A percentile compares a stretch with the other conserved stretches of the same genome.
These are phyloP conservation scores for Mycena belliarum DNA, from an alignment of 768 basidiomycete genomes.

Conservation along the genomic window DNA sequence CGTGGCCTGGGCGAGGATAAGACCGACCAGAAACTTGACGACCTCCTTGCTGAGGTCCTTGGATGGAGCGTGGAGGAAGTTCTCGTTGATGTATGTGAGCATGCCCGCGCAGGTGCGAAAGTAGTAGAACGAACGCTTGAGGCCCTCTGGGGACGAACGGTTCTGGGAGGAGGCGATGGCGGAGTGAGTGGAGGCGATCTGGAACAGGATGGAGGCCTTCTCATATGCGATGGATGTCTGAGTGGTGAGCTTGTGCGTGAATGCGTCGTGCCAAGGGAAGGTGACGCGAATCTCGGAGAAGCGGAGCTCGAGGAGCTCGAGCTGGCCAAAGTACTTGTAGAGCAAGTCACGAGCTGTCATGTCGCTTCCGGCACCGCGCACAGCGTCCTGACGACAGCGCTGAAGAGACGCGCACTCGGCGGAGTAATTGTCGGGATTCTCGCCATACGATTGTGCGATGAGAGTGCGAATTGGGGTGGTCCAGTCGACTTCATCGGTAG, in stretches of 20 bases:
- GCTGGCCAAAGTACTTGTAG: conserved; percentile 99
- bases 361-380: conserved; percentile 94
- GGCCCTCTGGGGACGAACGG: conserved; percentile 85
- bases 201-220: conserved; percentile 96
- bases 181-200: conserved; percentile 92
- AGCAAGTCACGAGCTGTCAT: conserved; percentile 91
- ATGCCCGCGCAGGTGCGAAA: conserved; percentile 90
- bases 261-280: conserved; percentile 97
- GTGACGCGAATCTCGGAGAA: conserved; percentile 96
- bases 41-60: conserved; percentile 94
- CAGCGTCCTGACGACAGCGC: conserved; percentile 92
- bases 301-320: conserved; percentile 93
- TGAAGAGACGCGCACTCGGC: conserved; percentile 84
- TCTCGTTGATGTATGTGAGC: conserved; percentile 99
- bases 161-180: conserved; percentile 85
- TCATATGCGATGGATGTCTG: conserved; percentile 98
- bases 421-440: conserved; percentile 86
- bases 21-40: conserved; percentile 85
- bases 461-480: conserved; percentile 81
- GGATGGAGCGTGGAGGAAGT: conserved; percentile 96
- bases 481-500: conserved; percentile 98
- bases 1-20: conserved; percentile 91
- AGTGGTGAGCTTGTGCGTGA: conserved; percentile 89
- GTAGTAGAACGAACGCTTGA: conserved; percentile 93
- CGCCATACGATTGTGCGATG: conserved; percentile 91